A percentile compares a stretch with the other conserved stretches of the same genome.
phyloP scores from a whole-genome alignment of 345 rosid species.

The Aquilaria yunnanensis region DNA sequence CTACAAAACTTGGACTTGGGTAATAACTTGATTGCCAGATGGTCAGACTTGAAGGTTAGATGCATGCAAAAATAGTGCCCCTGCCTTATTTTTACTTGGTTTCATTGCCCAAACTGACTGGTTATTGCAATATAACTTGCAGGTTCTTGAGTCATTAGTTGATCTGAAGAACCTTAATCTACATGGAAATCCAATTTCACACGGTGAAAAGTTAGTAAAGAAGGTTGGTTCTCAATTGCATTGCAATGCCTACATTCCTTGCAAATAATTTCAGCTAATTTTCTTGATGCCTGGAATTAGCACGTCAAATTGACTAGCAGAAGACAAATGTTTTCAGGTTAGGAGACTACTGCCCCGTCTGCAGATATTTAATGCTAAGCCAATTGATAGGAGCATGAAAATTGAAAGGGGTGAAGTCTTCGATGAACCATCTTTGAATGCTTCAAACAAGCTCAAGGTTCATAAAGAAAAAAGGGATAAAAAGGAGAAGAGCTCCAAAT shows the following conservation, averaged over 20 bases:
- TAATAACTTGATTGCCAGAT: slow-evolving; percentile 58
- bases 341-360: slow-evolving; percentile 41
- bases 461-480: slow-evolving; percentile 15
- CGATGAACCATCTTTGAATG: slow-evolving; percentile 11
- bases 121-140: slow-evolving; percentile 14
- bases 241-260: too few species aligned
- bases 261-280: too few species aligned
- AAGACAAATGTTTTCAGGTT: slow-evolving; percentile 36
- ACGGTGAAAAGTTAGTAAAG: slow-evolving; percentile 53
- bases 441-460: slow-evolving; percentile 21
- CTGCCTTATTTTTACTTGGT: slow-evolving; percentile 1
- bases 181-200: slow-evolving; percentile 76
- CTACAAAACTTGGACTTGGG: slow-evolving; percentile 86
- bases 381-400: slow-evolving; percentile 38
- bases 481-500: neutral
- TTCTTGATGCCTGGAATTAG: neutral
- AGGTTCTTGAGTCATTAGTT: slow-evolving; percentile 60
- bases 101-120: neutral
- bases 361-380: slow-evolving; percentile 72
- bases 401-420: slow-evolving; percentile 19
- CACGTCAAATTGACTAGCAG: neutral
- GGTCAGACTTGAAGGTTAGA: slow-evolving; percentile 75
- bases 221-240: slow-evolving; percentile 35
- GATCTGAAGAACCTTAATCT: slow-evolving; percentile 68
- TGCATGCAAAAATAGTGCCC: neutral